Base-by-base conservation (phyloP, 768 basidiomycete genomes). In the Suillus occidentalis region DNA sequence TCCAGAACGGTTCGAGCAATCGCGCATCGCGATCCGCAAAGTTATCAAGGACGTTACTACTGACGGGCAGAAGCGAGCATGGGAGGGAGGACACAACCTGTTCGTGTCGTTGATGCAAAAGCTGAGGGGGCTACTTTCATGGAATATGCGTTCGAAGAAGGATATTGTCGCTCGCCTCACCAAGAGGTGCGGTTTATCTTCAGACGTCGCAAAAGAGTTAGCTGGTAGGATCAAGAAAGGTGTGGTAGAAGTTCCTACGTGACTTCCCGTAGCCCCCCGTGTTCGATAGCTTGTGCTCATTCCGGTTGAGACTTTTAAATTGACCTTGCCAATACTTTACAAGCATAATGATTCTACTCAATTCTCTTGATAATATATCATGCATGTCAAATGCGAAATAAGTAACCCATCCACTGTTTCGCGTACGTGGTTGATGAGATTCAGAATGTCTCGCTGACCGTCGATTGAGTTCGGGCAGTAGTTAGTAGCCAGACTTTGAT, bases 141-240 rank as follows among this genome's bases (percentile, higher is more conserved):
- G 60, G 13, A 43, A 8, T 7, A 61, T 62, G 64, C 25, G 63
- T 75, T 36, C 68, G 42, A 68, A 71, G 0, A 76, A 72, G 62
- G 72, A 72, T n/a, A 36, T 76, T 31, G 55, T 72, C 34, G 61
- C 63, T 31, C 67, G 72, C 25, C 66, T 75, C 68, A 69, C 64
- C 2, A 75, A 74, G 50, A 69, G 75, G 43, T 76, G 75, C 42
- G 59, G 56, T 7, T n/a, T 75, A 18, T 70, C 72, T 5, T 10
- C 63, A 8, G 74, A 75, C 3, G 61, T 76, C 0, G 75, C 74
- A 3, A 65, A 70, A 3, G 1, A 7, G 14, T 8, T 43, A 7
- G 42, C 18, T 8, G 18, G 7, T 43, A 43, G 42, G 18, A 50
- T 50, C 6, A 25, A 50, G 22, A 50, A 25, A 25, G 49, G 25